Percentiles rank a stretch among this genome's conserved stretches.
Evolutionary conservation across 441 rosid species (phyloP).

Genomic region (Populus hybrid): DNA sequence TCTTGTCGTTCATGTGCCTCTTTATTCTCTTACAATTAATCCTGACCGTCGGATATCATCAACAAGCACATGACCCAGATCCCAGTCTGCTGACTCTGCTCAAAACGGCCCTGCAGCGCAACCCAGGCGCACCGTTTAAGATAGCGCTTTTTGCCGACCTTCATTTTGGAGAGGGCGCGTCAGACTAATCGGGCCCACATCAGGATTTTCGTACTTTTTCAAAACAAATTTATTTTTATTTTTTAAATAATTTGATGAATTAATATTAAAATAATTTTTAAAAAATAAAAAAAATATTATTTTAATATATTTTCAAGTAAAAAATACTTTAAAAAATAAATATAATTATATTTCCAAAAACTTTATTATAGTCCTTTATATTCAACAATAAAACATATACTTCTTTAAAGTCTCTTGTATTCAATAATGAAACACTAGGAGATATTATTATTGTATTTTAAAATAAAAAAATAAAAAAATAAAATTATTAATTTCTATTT

Average conservation of each 20-base stretch:
- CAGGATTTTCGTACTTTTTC: constrained; percentile 33
- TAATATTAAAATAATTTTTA: no score
- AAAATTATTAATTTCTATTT: no score
- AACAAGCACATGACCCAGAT: background rate
- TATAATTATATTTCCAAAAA: no score
- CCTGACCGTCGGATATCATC: constrained; percentile 3
- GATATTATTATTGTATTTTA: background rate
- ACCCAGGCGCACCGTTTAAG: constrained; percentile 38
- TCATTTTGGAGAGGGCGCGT: constrained; percentile 71
- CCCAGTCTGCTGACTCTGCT: background rate
- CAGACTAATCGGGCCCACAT: constrained; percentile 75
- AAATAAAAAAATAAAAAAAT: no score
- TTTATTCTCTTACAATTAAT: background rate
- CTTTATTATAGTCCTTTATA: no score
- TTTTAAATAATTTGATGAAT: no score
- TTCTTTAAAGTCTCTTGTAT: constrained; percentile 39
- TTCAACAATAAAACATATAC: no score
- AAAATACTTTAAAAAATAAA: no score
- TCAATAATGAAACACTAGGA: constrained; percentile 63
- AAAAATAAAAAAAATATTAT: no score
- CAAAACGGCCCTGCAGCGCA: background rate
- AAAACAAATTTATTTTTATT: no score
- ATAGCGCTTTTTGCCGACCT: constrained; percentile 72
- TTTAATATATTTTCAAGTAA: no score
- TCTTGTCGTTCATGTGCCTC: background rate